Evolutionary conservation across 257 asterid genomes (phyloP).

Genomic region (Craterostigma plantagineum): DNA sequence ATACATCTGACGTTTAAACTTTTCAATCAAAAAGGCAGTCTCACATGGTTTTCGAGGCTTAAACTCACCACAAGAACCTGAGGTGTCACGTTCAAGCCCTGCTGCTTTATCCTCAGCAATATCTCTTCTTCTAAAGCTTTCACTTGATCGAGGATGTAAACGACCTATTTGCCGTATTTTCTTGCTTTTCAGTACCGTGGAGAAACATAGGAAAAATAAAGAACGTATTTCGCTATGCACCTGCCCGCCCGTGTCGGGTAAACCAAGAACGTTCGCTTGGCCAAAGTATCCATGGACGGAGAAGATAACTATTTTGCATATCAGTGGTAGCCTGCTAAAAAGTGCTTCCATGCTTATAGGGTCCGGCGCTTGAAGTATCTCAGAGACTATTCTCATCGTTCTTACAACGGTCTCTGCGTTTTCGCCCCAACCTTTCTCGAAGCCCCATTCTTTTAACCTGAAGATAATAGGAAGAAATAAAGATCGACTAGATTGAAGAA

Average conservation of each 20-base stretch:
- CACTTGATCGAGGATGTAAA: slow-evolving; percentile 93
- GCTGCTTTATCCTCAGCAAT: slow-evolving; percentile 65
- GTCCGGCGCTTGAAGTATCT: slow-evolving; percentile 78
- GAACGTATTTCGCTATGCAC: slow-evolving; percentile 11
- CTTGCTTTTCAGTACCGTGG: no score
- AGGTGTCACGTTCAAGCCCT: slow-evolving; percentile 75
- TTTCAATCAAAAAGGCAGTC: no score
- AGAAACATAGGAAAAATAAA: no score
- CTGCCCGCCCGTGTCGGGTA: slow-evolving; percentile 98
- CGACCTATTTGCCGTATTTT: slow-evolving; percentile 26
- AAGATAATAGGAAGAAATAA: no score
- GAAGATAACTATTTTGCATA: slow-evolving; percentile 60
- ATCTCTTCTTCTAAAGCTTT: slow-evolving; percentile 77
- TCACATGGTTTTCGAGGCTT: no score
- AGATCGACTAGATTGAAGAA: not conserved
- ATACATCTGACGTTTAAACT: no score
- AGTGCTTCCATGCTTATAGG: slow-evolving; percentile 40
- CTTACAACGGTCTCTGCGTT: slow-evolving; percentile 60
- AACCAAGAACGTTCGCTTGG: slow-evolving; percentile 75
- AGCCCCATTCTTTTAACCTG: slow-evolving; percentile 85
- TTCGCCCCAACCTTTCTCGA: slow-evolving; percentile 92
- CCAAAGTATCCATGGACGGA: slow-evolving; percentile 90
- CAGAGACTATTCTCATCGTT: slow-evolving; percentile 62
- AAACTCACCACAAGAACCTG: slow-evolving; percentile 88
- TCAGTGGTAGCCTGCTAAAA: slow-evolving; percentile 56